Base-by-base conservation (phyloP, 2,329 filamentous ascomycete genomes). In the Curvularia verruculosa region DNA sequence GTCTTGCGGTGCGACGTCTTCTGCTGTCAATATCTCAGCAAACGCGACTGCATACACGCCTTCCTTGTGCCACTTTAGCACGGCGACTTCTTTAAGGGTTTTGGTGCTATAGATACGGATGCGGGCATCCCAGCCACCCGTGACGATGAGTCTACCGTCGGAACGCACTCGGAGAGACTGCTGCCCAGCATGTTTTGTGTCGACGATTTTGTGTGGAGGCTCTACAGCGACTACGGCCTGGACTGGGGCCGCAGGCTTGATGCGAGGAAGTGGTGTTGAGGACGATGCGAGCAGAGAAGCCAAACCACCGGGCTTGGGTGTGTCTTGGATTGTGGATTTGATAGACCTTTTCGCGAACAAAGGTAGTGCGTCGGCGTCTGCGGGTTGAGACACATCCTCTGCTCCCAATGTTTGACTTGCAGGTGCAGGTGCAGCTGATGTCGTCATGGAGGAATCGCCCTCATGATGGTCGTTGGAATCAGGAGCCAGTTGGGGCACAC, bases 11-110 rank as follows among this genome's bases (percentile, higher is more conserved):
- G 19, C 54, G 4, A 58, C 12, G 21, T 66, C 59, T 28, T 44
- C 55, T 7, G 34, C 39, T 2, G 61, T 55, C 48, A 74, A 18
- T 2, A 85, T 65, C 2, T 78, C 67, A 0, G 83, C 88, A 79
- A 98, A 96, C 0, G 86, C 88, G 18, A 91, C 84, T 3, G 91
- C 85, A 77, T 95, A 97, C 63, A 91, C 93, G 1, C 93, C 93
- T 29, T 90, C 89, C 65, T 89, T 87, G 76, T 98, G 95, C 94
- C 94, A 98, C 76, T 96, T 96, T 61, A 98, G 79, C 52, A 97
- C 92, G 0, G 94, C 95, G 10, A 98, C 77, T 75, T 98, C 93
- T 69, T 89, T 90, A 81, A 98, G 83, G 0, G 87, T 89, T 76
- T 89, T 92, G 45, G 84, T 79, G 3, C 89, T 89, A 75, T 98